phyloP scores from a whole-genome alignment of 768 basidiomycete genomes.

The Cubamyces sp. region DNA sequence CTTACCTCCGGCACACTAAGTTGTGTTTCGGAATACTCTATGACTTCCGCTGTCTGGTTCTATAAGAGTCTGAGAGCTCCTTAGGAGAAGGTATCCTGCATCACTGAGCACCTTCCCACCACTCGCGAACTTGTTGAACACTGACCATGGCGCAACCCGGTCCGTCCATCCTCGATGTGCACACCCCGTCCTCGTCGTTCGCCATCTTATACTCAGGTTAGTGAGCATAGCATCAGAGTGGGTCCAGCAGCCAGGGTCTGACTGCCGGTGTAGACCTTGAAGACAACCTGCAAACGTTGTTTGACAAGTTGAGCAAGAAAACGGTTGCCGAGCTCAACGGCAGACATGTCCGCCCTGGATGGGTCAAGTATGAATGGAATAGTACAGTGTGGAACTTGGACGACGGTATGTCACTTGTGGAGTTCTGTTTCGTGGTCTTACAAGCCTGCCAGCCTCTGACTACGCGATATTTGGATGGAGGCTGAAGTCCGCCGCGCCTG shows the following conservation, averaged over 20 bases:
- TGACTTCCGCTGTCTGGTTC: background rate
- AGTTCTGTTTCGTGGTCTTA: background rate
- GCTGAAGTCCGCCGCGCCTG: constrained; percentile 46
- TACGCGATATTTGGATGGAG: constrained; percentile 87
- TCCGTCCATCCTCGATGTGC: constrained; percentile 66
- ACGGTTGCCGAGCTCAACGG: constrained; percentile 58
- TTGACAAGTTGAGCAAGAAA: constrained; percentile 75
- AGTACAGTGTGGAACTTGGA: constrained; percentile 84
- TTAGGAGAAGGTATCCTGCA: constrained; percentile 3
- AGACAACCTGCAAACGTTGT: constrained; percentile 65
- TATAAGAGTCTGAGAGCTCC: background rate
- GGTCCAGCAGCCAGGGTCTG: constrained; percentile 19
- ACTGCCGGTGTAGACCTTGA: constrained; percentile 56
- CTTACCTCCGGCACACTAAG: background rate
- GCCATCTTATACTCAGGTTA: constrained; percentile 75
- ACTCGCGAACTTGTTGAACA: constrained; percentile 34
- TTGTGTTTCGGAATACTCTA: background rate
- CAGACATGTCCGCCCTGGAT: constrained; percentile 70
- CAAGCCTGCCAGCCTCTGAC: constrained; percentile 64
- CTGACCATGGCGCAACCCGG: constrained; percentile 27
- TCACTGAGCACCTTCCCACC: constrained; percentile 4
- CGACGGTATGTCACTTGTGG: constrained; percentile 58
- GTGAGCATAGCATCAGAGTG: constrained; percentile 37
- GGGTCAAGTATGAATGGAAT: constrained; percentile 87
- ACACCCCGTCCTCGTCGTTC: constrained; percentile 77